Evolutionary conservation across 345 rosid genomes (phyloP).

Genomic region (Cochlearia excelsa): DNA sequence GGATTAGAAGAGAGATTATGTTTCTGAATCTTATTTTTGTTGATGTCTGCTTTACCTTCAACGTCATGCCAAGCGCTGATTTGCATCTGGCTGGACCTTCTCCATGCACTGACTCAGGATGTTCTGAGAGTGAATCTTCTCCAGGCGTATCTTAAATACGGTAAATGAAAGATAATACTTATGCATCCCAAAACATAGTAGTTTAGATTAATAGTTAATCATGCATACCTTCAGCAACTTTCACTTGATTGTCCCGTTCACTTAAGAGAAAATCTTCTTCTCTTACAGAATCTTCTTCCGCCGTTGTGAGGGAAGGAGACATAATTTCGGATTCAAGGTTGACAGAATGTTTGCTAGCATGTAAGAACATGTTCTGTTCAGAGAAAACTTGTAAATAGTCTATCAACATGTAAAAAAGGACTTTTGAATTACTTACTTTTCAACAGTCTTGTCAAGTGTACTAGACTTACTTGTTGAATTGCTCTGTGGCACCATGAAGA

Average conservation of each 20-base stretch:
- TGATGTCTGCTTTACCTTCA: no score
- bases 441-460: background rate
- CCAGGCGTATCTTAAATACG: no score
- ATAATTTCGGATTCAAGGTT: background rate
- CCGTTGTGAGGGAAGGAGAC: background rate
- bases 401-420: background rate
- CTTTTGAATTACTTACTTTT: slow-evolving; percentile 17
- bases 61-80: no score
- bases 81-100: no score
- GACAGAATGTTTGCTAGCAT: slow-evolving; percentile 14
- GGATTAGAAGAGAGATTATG: no score
- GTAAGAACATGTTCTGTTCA: slow-evolving; percentile 6
- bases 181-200: background rate
- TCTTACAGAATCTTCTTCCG: slow-evolving; percentile 11
- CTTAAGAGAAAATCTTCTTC: background rate
- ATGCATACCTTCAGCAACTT: slow-evolving; percentile 9
- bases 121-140: no score
- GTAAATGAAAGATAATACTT: no score
- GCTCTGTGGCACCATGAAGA: slow-evolving; percentile 15
- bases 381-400: background rate
- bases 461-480: slow-evolving; percentile 10
- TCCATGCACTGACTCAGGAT: no score
- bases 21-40: no score
- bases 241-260: slow-evolving; percentile 15
- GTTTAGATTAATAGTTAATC: background rate